A percentile compares a stretch with the other conserved stretches of the same genome.
Conservation (phyloP, 208 protist genomes). For the Jaenimonas drosophilae region DNA sequence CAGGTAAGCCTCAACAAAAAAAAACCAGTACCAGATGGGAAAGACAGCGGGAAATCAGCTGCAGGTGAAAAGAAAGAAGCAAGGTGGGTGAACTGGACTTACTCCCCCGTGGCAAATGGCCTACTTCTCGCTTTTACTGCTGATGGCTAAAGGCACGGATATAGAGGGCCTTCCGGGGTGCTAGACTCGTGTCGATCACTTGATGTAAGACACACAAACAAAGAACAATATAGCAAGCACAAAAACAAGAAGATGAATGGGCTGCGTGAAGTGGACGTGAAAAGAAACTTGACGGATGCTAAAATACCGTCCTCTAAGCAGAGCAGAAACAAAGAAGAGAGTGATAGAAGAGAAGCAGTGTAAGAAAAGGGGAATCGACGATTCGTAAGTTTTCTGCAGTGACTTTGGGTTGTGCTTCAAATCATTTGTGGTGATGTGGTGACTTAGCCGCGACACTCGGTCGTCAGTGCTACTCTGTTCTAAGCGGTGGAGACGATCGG, state of each 20-base stretch:
- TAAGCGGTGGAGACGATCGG: no score
- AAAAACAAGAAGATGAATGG: conserved; percentile 3
- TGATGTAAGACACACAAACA: not conserved
- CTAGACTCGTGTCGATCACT: not conserved
- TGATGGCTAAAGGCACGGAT: no score
- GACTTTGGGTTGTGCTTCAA: no score
- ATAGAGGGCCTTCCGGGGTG: no score
- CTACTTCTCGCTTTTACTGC: no score
- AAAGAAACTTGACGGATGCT: conserved; percentile 4
- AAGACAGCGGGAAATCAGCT: not conserved
- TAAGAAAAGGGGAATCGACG: no score
- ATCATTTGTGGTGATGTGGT: no score
- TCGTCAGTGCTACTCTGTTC: no score
- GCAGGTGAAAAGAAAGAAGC: not conserved
- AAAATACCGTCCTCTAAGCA: not conserved
- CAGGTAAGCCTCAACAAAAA: conserved; percentile 1
- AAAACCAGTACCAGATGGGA: conserved; percentile 3
- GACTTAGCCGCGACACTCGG: no score
- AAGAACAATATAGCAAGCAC: not conserved
- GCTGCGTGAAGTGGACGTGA: not conserved
- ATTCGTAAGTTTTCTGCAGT: no score
- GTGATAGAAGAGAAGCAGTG: not conserved
- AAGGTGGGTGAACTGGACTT: no score
- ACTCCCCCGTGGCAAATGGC: no score
- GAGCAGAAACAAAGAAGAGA: conserved; percentile 8